These are phyloP conservation scores for Baeospora myosura DNA, from an alignment of 1,284 basidiomycete genomes.

Conservation along the genomic window DNA sequence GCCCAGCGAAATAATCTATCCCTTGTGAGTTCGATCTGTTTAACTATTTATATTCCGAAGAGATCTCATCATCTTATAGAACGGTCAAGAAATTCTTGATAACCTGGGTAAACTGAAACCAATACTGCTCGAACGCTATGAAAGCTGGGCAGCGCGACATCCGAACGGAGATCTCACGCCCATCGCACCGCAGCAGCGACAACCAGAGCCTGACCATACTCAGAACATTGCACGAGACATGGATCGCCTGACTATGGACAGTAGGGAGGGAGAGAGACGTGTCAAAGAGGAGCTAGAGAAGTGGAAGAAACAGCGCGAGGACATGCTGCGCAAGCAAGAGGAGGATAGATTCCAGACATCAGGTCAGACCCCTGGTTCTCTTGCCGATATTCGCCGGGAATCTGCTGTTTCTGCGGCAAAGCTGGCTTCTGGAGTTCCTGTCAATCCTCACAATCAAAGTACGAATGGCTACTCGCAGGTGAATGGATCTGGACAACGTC, in stretches of 20 bases:
- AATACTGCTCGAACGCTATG: conserved; percentile 42
- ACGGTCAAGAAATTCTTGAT: conserved; percentile 61
- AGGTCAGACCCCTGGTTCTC: too few species aligned
- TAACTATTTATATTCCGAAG: conserved; percentile 5
- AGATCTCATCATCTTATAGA: conserved; percentile 31
- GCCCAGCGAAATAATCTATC: conserved; percentile 47
- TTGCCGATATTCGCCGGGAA: not conserved
- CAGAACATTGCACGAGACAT: not conserved
- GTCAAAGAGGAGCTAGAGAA: conserved; percentile 23
- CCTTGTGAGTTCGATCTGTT: conserved; percentile 34
- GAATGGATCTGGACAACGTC: too few species aligned
- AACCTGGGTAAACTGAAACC: conserved; percentile 44
- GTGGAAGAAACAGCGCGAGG: conserved; percentile 22
- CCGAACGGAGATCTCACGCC: conserved; percentile 14
- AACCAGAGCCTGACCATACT: not conserved
- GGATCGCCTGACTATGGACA: not conserved
- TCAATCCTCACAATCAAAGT: conserved; percentile 2
- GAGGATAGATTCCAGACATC: conserved; percentile 1
- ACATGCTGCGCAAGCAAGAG: conserved; percentile 4
- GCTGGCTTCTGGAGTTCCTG: conserved; percentile 14
- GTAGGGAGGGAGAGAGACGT: conserved; percentile 16
- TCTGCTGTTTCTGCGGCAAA: conserved; percentile 18
- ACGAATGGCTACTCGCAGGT: too few species aligned
- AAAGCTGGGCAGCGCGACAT: conserved; percentile 36
- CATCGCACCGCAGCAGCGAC: not conserved